Percentiles rank a stretch among this genome's conserved stretches.
These are phyloP conservation scores for Paraconiothyrium brasiliense DNA, from an alignment of 2,329 filamentous ascomycete species.

Conservation along the genomic window DNA sequence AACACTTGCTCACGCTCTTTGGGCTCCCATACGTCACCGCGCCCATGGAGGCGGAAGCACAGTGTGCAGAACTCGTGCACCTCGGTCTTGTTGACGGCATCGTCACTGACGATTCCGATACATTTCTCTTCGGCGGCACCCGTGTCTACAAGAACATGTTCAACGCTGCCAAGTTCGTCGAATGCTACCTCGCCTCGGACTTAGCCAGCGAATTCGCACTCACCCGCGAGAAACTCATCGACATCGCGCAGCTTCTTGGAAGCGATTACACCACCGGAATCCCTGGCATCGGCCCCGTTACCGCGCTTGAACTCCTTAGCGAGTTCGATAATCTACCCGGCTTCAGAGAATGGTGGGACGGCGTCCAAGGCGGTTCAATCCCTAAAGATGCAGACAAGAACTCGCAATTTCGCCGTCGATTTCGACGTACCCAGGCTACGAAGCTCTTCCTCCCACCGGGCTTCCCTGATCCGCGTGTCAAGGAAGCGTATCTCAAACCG, in stretches of 20 bases:
- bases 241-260: slow-evolving; percentile 88
- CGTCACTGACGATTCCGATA: slow-evolving; percentile 96
- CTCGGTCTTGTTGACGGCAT: slow-evolving; percentile 95
- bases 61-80: slow-evolving; percentile 89
- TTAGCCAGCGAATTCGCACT: slow-evolving; percentile 90
- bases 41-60: slow-evolving; percentile 98
- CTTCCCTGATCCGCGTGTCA: slow-evolving; percentile 82
- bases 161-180: slow-evolving; percentile 96
- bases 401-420: slow-evolving; percentile 81
- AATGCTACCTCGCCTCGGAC: slow-evolving; percentile 88
- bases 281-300: slow-evolving; percentile 90
- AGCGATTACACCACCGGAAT: slow-evolving; percentile 96
- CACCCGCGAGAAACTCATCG: slow-evolving; percentile 85
- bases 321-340: slow-evolving; percentile 81
- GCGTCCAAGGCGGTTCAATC: slow-evolving; percentile 74
- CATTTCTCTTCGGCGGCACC: slow-evolving; percentile 94
- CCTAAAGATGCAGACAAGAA: slow-evolving; percentile 64
- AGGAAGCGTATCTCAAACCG: slow-evolving; percentile 83
- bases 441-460: slow-evolving; percentile 85
- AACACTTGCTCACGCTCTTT: slow-evolving; percentile 87
- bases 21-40: slow-evolving; percentile 96
- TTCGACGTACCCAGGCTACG: slow-evolving; percentile 78
- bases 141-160: slow-evolving; percentile 99
- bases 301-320: slow-evolving; percentile 90
- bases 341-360: slow-evolving; percentile 89